Conservation (phyloP, 805 yeast genomes). For the Ogataea haglerorum region DNA sequence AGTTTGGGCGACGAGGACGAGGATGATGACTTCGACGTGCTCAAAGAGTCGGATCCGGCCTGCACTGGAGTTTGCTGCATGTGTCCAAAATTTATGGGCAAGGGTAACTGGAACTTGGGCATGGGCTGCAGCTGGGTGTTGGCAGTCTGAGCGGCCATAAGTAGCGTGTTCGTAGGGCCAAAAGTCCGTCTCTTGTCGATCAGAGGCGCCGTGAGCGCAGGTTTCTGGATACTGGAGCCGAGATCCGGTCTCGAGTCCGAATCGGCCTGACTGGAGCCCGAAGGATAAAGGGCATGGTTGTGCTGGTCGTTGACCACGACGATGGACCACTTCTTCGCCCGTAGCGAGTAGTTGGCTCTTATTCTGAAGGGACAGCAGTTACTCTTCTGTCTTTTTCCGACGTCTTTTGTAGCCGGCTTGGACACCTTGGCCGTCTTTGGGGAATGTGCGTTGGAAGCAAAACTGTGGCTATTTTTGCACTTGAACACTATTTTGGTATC, state of each 20-base stretch:
- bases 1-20: constrained; percentile 21
- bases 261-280: constrained; percentile 5
- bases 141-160: constrained; percentile 25
- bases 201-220: constrained; percentile 6
- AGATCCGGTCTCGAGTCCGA: constrained; percentile 9
- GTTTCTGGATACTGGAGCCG: constrained; percentile 7
- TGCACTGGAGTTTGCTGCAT: constrained; percentile 10
- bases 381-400: constrained; percentile 26
- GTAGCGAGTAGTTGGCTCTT: constrained; percentile 56
- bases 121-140: constrained; percentile 14
- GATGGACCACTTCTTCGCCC: constrained; percentile 54
- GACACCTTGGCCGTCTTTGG: constrained; percentile 13
- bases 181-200: constrained; percentile 14
- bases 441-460: constrained; percentile 4
- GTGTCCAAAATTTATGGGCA: constrained; percentile 22
- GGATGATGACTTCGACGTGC: constrained; percentile 20
- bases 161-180: constrained; percentile 24
- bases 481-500: constrained; percentile 57
- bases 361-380: constrained; percentile 64
- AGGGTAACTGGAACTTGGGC: constrained; percentile 24
- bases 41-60: constrained; percentile 11
- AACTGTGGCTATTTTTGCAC: constrained; percentile 43
- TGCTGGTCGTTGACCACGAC: constrained; percentile 59
- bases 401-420: constrained; percentile 14
- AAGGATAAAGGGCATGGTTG: constrained; percentile 45